These are phyloP conservation scores for Penicillium sp. DNA, from an alignment of 2,329 filamentous ascomycete genomes.

Conservation along the genomic window DNA sequence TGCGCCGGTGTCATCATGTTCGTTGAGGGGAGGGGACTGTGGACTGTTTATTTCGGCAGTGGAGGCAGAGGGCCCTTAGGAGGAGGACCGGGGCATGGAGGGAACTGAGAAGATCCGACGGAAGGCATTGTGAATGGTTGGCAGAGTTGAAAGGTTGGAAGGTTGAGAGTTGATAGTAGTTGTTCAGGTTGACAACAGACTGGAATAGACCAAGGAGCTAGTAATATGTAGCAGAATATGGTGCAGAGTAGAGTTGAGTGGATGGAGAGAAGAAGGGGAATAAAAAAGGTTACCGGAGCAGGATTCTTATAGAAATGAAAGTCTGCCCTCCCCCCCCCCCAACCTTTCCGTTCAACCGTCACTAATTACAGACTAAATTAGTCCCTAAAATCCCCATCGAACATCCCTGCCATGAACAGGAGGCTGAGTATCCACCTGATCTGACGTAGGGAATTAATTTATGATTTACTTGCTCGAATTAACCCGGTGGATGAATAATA, in stretches of 20 bases:
- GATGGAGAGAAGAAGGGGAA: neutral
- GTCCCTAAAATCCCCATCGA: slow-evolving; percentile 16
- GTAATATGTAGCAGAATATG: neutral
- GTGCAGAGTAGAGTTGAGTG: neutral
- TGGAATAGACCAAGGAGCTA: neutral
- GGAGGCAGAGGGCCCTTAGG: slow-evolving; percentile 43
- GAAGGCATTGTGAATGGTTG: slow-evolving; percentile 36
- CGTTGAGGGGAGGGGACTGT: slow-evolving; percentile 25
- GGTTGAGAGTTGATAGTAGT: slow-evolving; percentile 8
- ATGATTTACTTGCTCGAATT: slow-evolving; percentile 14
- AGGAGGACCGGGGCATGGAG: slow-evolving; percentile 42
- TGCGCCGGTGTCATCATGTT: slow-evolving; percentile 35
- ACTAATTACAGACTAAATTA: slow-evolving; percentile 20
- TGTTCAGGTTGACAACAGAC: neutral
- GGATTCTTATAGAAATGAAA: slow-evolving; percentile 13
- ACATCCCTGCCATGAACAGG: slow-evolving; percentile 32
- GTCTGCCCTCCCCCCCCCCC: neutral
- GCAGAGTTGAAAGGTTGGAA: neutral
- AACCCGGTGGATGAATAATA: slow-evolving; percentile 18
- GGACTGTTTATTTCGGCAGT: slow-evolving; percentile 37
- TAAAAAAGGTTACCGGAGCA: neutral
- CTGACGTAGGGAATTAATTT: slow-evolving; percentile 29
- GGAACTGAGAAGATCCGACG: slow-evolving; percentile 38
- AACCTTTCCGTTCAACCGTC: slow-evolving; percentile 12
- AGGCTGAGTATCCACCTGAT: slow-evolving; percentile 31